Evolutionary conservation across 257 asterid genomes (phyloP), one percentile per base, ranked within the genome.

Genomic region (Coffea canephora): DNA sequence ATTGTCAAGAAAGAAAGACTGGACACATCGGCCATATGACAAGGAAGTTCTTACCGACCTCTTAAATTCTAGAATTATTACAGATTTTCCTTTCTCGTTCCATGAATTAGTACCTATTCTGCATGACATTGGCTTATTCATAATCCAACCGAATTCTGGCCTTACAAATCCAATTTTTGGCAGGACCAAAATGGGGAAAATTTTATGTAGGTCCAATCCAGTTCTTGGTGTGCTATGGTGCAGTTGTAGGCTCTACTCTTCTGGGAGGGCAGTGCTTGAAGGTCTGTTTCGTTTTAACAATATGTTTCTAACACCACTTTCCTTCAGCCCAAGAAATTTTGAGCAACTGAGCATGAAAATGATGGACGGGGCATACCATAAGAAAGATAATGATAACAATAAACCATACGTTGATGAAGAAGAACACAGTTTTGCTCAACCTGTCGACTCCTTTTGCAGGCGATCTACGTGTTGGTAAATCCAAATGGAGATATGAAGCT

Each of bases 211-310:
- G 99, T 6, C 97, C 99, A 69, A 87, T 91, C 67, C 99, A 95
- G 78, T 90, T 95, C 77, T 18, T 89, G 81, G 98, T 92, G 10
- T 95, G 99, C 86, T 95, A 95, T 69, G 99, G 99, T 80, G 97
- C 95, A 15, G 99, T 95, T 0, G 93, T 95, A 36, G 99, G 91
- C 5, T 87, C 79, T 48, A 93, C 93, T 75, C 97, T 95, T n/a
- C 75, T 95, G 75, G 99, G 96, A 69, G 99, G 98, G 48, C 96
- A 95, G 41, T 95, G 99, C 88, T 82, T 93, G 80, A 95, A 95
- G 96, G 98, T 93, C 8, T 39, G 74, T 76, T 71, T 57, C 14
- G 16, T 27, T 1, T 16, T 52, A 52, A 13, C 57, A 52, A 52
- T 50, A 50, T 11, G 0, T 31, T 31, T 31, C 34, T 31, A 50